phyloP scores from a whole-genome alignment of 768 basidiomycete genomes.

The Glaciozyma antarctica region DNA sequence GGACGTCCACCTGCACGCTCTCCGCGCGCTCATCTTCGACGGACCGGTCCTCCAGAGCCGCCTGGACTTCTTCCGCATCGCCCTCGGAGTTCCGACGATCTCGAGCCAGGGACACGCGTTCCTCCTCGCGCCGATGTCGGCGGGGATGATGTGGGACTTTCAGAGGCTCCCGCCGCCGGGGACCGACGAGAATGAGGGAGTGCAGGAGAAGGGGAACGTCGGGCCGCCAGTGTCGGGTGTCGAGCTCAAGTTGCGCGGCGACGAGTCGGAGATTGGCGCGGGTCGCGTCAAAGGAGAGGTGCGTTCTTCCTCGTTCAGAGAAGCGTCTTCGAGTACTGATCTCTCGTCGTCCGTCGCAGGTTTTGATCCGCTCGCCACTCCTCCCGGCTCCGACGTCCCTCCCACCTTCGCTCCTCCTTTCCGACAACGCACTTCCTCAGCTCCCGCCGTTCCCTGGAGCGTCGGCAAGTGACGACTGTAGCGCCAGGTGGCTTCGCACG shows the following conservation, averaged over 20 bases:
- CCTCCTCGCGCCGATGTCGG: slow-evolving; percentile 13
- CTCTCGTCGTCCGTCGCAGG: not conserved
- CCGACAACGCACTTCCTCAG: slow-evolving; percentile 3
- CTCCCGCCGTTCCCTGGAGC: slow-evolving; percentile 14
- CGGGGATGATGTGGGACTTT: slow-evolving; percentile 21
- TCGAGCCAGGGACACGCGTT: slow-evolving; percentile 13
- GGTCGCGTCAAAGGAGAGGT: slow-evolving; percentile 21
- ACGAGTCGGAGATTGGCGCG: slow-evolving; percentile 8
- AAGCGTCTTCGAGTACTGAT: not conserved
- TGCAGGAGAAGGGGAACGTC: slow-evolving; percentile 3
- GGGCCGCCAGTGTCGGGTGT: slow-evolving; percentile 18
- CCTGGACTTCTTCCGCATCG: slow-evolving; percentile 21
- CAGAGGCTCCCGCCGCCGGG: slow-evolving; percentile 24
- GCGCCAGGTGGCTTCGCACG: slow-evolving; percentile 21
- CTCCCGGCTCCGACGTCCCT: slow-evolving; percentile 16
- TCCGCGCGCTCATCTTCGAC: slow-evolving; percentile 15
- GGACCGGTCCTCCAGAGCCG: slow-evolving; percentile 14
- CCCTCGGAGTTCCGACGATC: slow-evolving; percentile 20
- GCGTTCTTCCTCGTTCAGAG: not conserved
- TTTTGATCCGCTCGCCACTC: slow-evolving; percentile 22
- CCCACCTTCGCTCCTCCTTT: slow-evolving; percentile 7
- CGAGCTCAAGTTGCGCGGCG: slow-evolving; percentile 21
- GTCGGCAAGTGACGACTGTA: too few species aligned
- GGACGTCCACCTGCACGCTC: slow-evolving; percentile 12
- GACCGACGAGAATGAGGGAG: not conserved